Base-by-base conservation (phyloP, 140 eudicot species). In the Anethum foeniculum region DNA sequence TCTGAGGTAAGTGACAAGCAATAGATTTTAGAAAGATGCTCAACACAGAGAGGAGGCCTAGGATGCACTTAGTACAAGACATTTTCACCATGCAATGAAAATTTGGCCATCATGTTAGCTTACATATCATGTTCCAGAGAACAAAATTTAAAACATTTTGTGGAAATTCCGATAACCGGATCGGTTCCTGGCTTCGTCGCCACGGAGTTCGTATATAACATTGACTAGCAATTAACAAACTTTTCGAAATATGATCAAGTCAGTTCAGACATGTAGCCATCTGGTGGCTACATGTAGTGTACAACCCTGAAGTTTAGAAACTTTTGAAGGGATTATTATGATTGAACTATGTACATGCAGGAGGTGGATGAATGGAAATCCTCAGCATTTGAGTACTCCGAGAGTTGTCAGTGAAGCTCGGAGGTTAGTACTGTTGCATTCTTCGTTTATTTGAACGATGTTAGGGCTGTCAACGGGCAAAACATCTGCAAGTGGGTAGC, bases 401-500 rank as follows among this genome's bases (percentile, higher is more conserved):
- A 90, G 87, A 46, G 85, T 84, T 83, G 80, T 90, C 77, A 92
- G 71, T 3, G 84, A 86, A 32, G 90, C 81, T 39, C 90, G 90
- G 46, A 94, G 81, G 43, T 88, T 96, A 36, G 82, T 79, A 76
- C 85, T 80, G 85, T 85, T 89, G 77, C 89, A 88, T 34, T 77
- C 90, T 83, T 84, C 92, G 6, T 79, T 79, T 23, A 90, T 81
- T 77, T 85, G 90, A 49, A 79, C 54, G 46, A 92, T 83, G 82
- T 87, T 92, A 58, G 93, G 88, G 84, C 93, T 91, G 80, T 95
- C 97, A 3, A 84, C 69, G 7, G 90, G 82, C 39, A 85, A 81
- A 3, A 95, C 99, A 38, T 95, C 96, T 6, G 96, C 80, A 64
- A 95, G 99, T 0, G 97, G 97, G 84, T 95, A 95, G 60, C 51